Conservation (phyloP, 2,329 filamentous ascomycete species). For the Colletotrichum sp. region DNA sequence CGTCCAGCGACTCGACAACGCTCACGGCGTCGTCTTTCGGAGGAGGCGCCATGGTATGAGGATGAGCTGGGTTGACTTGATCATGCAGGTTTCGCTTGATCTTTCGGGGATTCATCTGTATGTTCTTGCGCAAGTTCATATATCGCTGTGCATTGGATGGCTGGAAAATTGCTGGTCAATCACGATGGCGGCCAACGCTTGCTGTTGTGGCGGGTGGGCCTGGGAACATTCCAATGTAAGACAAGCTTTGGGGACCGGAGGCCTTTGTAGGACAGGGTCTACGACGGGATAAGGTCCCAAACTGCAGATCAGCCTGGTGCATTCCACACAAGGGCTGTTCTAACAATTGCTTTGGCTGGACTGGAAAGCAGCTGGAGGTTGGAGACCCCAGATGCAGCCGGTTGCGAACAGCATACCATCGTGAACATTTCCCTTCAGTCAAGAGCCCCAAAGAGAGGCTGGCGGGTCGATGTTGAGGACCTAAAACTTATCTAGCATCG, state of each 20-base stretch:
- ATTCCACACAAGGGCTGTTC: not conserved
- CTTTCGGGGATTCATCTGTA: not conserved
- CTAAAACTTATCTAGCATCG: not conserved
- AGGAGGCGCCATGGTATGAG: constrained; percentile 2
- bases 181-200: not conserved
- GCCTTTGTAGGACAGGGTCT: not conserved
- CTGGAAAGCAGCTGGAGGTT: not conserved
- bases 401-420: not conserved
- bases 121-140: not conserved
- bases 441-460: not conserved
- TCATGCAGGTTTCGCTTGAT: not conserved
- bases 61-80: not conserved
- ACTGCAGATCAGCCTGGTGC: not conserved
- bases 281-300: not conserved
- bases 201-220: constrained; percentile 7
- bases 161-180: not conserved
- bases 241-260: not conserved
- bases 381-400: not conserved
- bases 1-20: constrained; percentile 21
- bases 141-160: not conserved
- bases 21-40: constrained; percentile 16
- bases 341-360: not conserved
- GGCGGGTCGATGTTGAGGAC: not conserved
- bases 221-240: constrained; percentile 2
- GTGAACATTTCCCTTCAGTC: not conserved